phyloP scores from a whole-genome alignment of 139 green algal genomes.

The Coccomyxa sp. region DNA sequence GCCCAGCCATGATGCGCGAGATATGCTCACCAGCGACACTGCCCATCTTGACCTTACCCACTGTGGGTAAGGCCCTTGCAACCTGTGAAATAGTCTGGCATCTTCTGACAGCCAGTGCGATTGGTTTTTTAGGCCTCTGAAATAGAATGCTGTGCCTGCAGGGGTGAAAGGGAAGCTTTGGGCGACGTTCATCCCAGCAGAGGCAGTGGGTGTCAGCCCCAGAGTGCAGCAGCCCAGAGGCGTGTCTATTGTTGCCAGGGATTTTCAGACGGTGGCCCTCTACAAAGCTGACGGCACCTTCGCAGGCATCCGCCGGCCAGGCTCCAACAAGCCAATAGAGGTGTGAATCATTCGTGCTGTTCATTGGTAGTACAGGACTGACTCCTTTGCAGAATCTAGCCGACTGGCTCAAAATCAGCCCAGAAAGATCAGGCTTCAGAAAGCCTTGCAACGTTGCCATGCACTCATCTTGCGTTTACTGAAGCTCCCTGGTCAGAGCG shows the following conservation, averaged over 20 bases:
- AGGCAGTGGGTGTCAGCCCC: conserved; percentile 2
- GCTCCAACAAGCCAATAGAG: conserved; percentile 77
- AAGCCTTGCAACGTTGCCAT: conserved; percentile 1
- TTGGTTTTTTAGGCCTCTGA: too few relatives aligned
- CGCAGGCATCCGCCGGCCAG: conserved; percentile 85
- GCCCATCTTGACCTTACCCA: too few relatives aligned
- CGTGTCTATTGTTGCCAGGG: conserved; percentile 75
- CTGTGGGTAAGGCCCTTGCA: too few relatives aligned
- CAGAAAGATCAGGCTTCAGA: too few relatives aligned
- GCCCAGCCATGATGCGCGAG: too few relatives aligned
- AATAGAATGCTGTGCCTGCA: conserved; percentile 14
- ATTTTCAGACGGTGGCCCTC: conserved; percentile 86
- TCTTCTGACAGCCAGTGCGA: too few relatives aligned
- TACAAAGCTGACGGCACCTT: conserved; percentile 91
- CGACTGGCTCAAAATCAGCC: too few relatives aligned
- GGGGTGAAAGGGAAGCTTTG: conserved; percentile 57
- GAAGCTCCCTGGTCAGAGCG: not conserved
- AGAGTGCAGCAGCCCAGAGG: conserved; percentile 5
- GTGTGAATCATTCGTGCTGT: conserved; percentile 9
- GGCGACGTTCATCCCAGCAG: conserved; percentile 74
- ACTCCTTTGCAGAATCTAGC: too few relatives aligned
- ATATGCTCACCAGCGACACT: too few relatives aligned
- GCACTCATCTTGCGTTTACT: not conserved
- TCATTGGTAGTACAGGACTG: not conserved
- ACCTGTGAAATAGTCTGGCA: too few relatives aligned